Evolutionary conservation across 805 yeast genomes (phyloP), one percentile per base, ranked within the genome.

Genomic region (Lachancea kluyveri): DNA sequence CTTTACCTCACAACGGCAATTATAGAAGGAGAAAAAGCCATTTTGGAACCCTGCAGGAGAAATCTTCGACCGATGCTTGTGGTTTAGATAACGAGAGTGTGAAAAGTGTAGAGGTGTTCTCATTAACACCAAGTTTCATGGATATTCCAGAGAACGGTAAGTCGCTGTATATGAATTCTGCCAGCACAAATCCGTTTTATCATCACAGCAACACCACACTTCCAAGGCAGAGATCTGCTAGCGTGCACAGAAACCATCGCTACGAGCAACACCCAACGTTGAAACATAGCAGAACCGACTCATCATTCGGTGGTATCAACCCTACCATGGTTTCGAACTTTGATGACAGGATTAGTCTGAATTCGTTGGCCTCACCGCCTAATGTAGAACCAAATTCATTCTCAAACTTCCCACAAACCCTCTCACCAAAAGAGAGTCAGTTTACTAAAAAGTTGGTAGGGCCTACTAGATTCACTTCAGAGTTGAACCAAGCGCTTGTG

Each of bases 121-220:
- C 67, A 1, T 33, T 64, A 26, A 62, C 65, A 4, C 67, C 69
- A 5, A 55, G 64, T 26, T 62, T 62, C 31, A 52, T 59, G 54
- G 69, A 64, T 39, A 56, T 56, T 22, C 60, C 61, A 5, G 54
- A 48, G 11, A 35, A 37, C 21, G 21, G 33, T 4, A 34, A 31
- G 11, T n/a, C n/a, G 28, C 16, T 33, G 13, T 33, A 33, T 14
- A 28, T 3, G 19, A 23, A 16, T 33, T 32, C 34, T 10, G 26
- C 39, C 4, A 26, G 28, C 12, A 30, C 39, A 5, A 35, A 35
- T 20, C 34, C 33, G 21, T 33, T 33, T 16, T 17, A 28, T 18
- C 27, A 28, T 24, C 16, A 29, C 9, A 31, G 15, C n/a, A 11
- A 15, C 9, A 29, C 11, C 16, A 14, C 17, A 4, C 26, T 27